Evolutionary conservation across 1,284 basidiomycete species (phyloP), one percentile per base, ranked within the genome.

Genomic region (Bondarzewia mesenterica): DNA sequence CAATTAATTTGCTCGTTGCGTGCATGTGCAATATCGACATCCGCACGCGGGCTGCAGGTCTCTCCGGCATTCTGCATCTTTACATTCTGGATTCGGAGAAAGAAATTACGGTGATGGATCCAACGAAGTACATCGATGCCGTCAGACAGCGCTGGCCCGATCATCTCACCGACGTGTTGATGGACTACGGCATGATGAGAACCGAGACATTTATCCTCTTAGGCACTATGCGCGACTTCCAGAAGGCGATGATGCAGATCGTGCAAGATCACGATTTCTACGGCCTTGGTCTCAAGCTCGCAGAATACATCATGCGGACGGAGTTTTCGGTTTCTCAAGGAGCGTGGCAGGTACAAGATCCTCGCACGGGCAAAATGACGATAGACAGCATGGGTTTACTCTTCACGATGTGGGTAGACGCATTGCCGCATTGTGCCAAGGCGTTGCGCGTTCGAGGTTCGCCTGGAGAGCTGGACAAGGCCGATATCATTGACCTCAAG

Each of bases 401-500:
- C 0, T 84, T 84, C 63, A 70, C 54, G 29, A 68, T 68, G 61
- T 85, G 74, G 73, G 57, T 60, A 15, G 79, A 82, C 52, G 63
- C 78, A 0, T 63, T 83, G 7, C 78, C 80, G 6, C 58, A 67
- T 25, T 78, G 77, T 56, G 77, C 78, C 8, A 66, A 67, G 36
- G 77, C 71, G 12, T 69, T 82, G 42, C 72, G 77, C 15, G 64
- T 58, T 18, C 63, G 61, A 46, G 67, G 66, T n/a, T 61, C 56
- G 7, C 51, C 64, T 0, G 53, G 54, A 3, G 73, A 79, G 50
- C 54, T 58, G 12, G 75, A 80, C 54, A 54, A 68, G 16, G 80
- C 80, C 0, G 78, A 82, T 56, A 74, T 82, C 46, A 58, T 82
- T 21, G 78, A 82, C 25, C 73, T 82, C 62, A 82, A 82, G 57